Evolutionary conservation across 306 rosid species (phyloP).

Genomic region (Phaseolus lunatus): DNA sequence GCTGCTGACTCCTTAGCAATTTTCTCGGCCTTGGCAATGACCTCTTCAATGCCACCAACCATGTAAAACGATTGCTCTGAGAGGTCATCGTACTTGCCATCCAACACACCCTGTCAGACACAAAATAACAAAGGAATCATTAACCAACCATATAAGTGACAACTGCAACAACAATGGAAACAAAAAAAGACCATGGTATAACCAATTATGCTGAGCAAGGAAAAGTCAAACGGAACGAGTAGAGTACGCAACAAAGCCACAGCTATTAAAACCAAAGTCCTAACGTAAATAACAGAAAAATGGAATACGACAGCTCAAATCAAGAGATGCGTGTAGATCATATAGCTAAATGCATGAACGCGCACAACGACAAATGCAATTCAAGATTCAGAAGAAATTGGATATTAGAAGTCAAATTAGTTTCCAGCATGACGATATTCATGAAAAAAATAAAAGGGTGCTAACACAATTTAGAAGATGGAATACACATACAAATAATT

Average conservation of each 20-base stretch:
- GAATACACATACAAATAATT: no score
- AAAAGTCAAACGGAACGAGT: background rate
- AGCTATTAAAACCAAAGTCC: background rate
- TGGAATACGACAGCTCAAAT: background rate
- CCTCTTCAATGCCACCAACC: conserved; percentile 99
- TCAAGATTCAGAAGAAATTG: background rate
- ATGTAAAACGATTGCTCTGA: conserved; percentile 92
- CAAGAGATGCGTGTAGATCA: background rate
- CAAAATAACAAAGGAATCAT: conserved; percentile 25
- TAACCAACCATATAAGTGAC: conserved; percentile 1
- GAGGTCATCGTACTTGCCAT: conserved; percentile 94
- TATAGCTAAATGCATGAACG: background rate
- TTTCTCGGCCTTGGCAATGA: conserved; percentile 96
- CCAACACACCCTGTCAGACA: conserved; percentile 84
- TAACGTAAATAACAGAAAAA: background rate
- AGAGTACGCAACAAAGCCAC: background rate
- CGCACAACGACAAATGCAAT: background rate
- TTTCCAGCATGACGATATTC: background rate
- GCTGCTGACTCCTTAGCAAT: conserved; percentile 87
- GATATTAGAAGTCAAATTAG: no score
- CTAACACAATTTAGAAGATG: background rate
- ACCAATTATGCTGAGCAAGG: background rate
- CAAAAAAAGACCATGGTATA: background rate
- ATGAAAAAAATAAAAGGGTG: background rate
- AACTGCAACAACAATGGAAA: background rate